A percentile compares a stretch with the other conserved stretches of the same genome.
Conservation (phyloP, 2,329 filamentous ascomycete species). For the Pseudohalonectria lignicola region DNA sequence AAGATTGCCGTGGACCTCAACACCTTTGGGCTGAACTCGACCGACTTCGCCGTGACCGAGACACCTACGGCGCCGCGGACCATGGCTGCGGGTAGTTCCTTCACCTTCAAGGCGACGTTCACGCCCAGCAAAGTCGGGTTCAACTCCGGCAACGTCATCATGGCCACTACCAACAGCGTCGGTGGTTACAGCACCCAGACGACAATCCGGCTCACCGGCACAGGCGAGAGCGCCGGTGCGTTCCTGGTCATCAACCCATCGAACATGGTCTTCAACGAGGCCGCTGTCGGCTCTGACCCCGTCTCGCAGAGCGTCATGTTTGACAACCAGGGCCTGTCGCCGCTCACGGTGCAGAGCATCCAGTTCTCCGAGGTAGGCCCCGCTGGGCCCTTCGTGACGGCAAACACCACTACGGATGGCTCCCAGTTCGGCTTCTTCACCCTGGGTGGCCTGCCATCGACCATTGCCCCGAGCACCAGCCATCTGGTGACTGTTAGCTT, state of each 20-base stretch:
- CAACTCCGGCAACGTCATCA: constrained; percentile 31
- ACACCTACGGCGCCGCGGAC: constrained; percentile 17
- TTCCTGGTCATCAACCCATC: constrained; percentile 36
- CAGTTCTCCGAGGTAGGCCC: constrained; percentile 30
- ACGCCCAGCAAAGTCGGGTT: constrained; percentile 33
- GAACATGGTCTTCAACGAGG: constrained; percentile 34
- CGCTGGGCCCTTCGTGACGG: constrained; percentile 30
- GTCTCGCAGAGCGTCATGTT: constrained; percentile 32
- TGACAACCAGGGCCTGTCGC: constrained; percentile 35
- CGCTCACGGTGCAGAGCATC: constrained; percentile 31
- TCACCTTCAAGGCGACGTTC: constrained; percentile 33
- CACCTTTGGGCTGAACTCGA: constrained; percentile 21
- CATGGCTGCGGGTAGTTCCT: constrained; percentile 23
- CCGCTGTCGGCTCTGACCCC: constrained; percentile 30
- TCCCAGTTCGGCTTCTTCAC: constrained; percentile 35
- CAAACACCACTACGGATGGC: constrained; percentile 16
- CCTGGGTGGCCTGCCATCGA: constrained; percentile 31
- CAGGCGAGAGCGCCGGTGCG: constrained; percentile 31
- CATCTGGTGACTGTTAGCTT: constrained; percentile 31
- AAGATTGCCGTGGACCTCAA: constrained; percentile 29
- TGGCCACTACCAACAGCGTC: constrained; percentile 34
- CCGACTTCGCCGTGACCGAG: constrained; percentile 23
- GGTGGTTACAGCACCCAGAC: constrained; percentile 34
- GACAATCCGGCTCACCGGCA: constrained; percentile 34
- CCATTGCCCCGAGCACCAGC: constrained; percentile 24